Percentiles rank a stretch among this genome's conserved stretches.
Evolutionary conservation across 2,329 filamentous ascomycete genomes (phyloP).

Genomic region (Paraconiothyrium brasiliense): DNA sequence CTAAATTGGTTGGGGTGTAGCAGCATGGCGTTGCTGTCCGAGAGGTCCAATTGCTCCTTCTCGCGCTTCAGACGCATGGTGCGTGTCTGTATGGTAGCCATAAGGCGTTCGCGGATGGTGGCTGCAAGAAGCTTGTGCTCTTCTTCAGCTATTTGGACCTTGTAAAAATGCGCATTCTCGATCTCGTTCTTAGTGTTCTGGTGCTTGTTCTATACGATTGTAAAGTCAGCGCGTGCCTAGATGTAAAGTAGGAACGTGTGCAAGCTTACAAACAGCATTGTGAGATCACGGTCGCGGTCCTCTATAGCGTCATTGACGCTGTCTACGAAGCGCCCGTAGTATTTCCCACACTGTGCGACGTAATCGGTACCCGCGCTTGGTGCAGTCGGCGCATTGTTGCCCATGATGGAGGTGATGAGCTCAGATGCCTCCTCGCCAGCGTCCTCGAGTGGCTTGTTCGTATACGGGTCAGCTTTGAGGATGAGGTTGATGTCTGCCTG

Average conservation of each 20-base stretch:
- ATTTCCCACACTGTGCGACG: slow-evolving; percentile 73
- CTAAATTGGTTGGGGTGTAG: slow-evolving; percentile 73
- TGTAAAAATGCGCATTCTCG: slow-evolving; percentile 66
- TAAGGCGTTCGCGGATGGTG: slow-evolving; percentile 69
- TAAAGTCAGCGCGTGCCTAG: slow-evolving; percentile 24
- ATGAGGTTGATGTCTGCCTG: slow-evolving; percentile 90
- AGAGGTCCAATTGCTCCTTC: slow-evolving; percentile 73
- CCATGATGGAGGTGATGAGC: slow-evolving; percentile 60
- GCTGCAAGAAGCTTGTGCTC: slow-evolving; percentile 67
- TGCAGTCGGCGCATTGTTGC: slow-evolving; percentile 51
- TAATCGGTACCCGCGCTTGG: slow-evolving; percentile 73
- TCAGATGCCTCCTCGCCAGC: slow-evolving; percentile 72
- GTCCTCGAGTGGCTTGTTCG: slow-evolving; percentile 73
- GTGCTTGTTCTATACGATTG: slow-evolving; percentile 62
- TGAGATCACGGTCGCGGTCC: slow-evolving; percentile 83
- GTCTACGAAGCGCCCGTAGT: slow-evolving; percentile 85
- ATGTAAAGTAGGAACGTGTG: background rate
- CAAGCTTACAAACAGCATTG: slow-evolving; percentile 76
- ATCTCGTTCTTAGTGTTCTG: slow-evolving; percentile 65
- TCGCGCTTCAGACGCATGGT: slow-evolving; percentile 67
- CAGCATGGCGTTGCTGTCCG: slow-evolving; percentile 71
- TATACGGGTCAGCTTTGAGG: slow-evolving; percentile 84
- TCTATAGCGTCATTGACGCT: slow-evolving; percentile 90
- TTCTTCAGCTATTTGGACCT: slow-evolving; percentile 69
- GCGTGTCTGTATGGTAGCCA: slow-evolving; percentile 66